A percentile compares a stretch with the other conserved stretches of the same genome.
phyloP scores from a whole-genome alignment of 257 asterid species.

The Nicotiana noctiflora region DNA sequence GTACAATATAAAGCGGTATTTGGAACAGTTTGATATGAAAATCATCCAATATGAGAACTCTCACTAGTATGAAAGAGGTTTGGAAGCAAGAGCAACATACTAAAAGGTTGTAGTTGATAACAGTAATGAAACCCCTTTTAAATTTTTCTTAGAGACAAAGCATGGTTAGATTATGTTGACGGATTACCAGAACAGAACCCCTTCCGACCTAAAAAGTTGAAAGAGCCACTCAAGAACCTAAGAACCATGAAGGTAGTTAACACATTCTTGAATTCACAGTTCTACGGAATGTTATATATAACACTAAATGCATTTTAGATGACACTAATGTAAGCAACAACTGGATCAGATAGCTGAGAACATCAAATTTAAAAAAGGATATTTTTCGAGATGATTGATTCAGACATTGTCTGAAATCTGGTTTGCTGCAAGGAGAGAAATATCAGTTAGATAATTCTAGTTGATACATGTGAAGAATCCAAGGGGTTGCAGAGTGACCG shows the following conservation, averaged over 20 bases:
- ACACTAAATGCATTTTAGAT: neutral
- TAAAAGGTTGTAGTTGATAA: neutral
- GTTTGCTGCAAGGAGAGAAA: slow-evolving; percentile 59
- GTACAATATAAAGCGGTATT: neutral
- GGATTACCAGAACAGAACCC: neutral
- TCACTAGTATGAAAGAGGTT: neutral
- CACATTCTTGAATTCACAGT: neutral
- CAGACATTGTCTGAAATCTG: slow-evolving; percentile 90
- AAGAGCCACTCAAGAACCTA: neutral
- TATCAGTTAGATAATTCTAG: neutral
- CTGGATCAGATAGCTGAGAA: neutral
- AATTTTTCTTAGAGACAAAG: neutral
- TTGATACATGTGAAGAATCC: neutral
- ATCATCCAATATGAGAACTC: neutral
- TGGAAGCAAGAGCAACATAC: neutral
- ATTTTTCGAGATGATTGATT: slow-evolving; percentile 75
- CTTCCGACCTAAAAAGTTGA: neutral
- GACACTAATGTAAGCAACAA: neutral
- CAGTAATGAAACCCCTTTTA: neutral
- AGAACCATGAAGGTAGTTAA: neutral
- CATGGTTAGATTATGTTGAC: neutral
- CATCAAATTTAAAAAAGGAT: slow-evolving; percentile 39
- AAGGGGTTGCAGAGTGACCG: neutral
- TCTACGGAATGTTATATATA: neutral
- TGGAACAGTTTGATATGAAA: neutral